phyloP scores from a whole-genome alignment of 352 stramenopile genomes.

The Chrysophaeum taylorii region DNA sequence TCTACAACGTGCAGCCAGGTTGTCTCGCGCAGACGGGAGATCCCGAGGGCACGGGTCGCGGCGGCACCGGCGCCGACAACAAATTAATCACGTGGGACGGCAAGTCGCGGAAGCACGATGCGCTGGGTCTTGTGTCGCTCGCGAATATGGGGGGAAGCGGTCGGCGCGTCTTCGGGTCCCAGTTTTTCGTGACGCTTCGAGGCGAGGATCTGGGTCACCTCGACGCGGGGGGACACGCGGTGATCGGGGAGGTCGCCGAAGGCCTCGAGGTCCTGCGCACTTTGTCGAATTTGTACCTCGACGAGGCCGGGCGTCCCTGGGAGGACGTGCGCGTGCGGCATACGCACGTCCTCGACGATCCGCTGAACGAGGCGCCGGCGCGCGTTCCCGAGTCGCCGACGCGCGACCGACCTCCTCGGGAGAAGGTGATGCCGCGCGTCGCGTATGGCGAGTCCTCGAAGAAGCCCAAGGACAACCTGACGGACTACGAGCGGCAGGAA shows the following conservation, averaged over 20 bases:
- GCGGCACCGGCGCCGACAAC: conserved; percentile 64
- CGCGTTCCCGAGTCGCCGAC: conserved; percentile 63
- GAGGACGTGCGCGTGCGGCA: conserved; percentile 92
- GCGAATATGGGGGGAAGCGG: too few species aligned
- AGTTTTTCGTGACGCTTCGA: conserved; percentile 93
- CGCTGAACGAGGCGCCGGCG: conserved; percentile 55
- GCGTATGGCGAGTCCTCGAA: conserved; percentile 70
- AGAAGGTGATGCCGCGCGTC: conserved; percentile 75
- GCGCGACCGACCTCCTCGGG: conserved; percentile 70
- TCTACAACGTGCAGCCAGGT: conserved; percentile 91
- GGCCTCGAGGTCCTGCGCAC: conserved; percentile 83
- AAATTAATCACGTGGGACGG: too few species aligned
- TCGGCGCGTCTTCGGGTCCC: conserved; percentile 62
- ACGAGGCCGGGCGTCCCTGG: conserved; percentile 83
- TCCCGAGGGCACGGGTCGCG: conserved; percentile 79
- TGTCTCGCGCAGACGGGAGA: conserved; percentile 80
- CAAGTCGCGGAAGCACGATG: conserved; percentile 15
- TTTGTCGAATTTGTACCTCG: conserved; percentile 85
- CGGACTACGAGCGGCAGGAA: conserved; percentile 74
- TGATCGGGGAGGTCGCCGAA: conserved; percentile 65
- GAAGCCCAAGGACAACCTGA: conserved; percentile 38
- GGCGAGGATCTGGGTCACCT: conserved; percentile 74
- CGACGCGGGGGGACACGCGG: conserved; percentile 39
- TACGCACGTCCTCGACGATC: conserved; percentile 71
- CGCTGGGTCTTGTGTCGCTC: conserved; percentile 56